Evolutionary conservation across 164 flowering plant genomes (phyloP).

Genomic region (Hamamelis virginiana): DNA sequence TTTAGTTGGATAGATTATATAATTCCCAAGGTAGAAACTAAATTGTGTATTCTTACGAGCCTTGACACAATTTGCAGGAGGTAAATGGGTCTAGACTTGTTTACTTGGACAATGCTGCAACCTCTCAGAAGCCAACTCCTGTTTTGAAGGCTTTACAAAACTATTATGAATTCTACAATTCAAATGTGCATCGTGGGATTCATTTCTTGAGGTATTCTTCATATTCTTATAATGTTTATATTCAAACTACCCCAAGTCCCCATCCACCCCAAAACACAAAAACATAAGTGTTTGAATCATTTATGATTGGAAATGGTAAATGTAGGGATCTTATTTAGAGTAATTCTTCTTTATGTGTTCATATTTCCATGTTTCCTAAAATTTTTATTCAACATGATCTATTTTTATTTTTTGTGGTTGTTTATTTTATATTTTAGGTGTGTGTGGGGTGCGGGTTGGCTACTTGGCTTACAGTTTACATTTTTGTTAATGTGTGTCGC

Average conservation of each 20-base stretch:
- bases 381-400: not conserved
- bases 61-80: slow-evolving; percentile 38
- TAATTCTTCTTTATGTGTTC: not conserved
- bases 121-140: slow-evolving; percentile 86
- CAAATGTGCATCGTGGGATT: slow-evolving; percentile 96
- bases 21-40: not conserved
- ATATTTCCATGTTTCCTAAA: not conserved
- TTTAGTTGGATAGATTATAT: not conserved
- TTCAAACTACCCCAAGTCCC: too few relatives aligned
- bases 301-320: not conserved
- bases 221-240: not conserved
- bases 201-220: slow-evolving; percentile 71
- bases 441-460: not conserved
- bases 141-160: slow-evolving; percentile 67
- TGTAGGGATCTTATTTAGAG: not conserved
- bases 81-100: slow-evolving; percentile 80
- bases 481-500: not conserved
- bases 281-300: not conserved
- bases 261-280: not conserved
- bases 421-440: not conserved
- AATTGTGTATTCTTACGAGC: not conserved
- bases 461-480: not conserved
- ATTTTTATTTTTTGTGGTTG: not conserved
- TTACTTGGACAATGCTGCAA: slow-evolving; percentile 94
- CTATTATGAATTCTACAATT: slow-evolving; percentile 73